Percentiles rank a stretch among this genome's conserved stretches.
These are phyloP conservation scores for Fusarium longipes DNA, from an alignment of 2,329 filamentous ascomycete genomes.

Conservation along the genomic window DNA sequence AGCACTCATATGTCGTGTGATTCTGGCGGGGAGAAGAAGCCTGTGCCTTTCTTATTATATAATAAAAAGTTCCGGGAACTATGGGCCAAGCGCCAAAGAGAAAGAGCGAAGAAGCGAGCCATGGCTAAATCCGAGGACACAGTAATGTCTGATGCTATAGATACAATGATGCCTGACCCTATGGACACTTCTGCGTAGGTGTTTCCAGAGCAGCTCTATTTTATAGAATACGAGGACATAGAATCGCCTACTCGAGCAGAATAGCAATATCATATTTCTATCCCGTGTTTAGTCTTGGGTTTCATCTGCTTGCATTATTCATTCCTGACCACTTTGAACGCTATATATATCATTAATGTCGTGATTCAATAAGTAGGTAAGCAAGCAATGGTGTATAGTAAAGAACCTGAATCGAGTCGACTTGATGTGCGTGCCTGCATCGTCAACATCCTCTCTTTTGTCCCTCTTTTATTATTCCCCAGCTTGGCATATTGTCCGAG, in stretches of 20 bases:
- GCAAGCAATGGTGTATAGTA: conserved; percentile 24
- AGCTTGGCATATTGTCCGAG: conserved; percentile 12
- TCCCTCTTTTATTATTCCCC: background rate
- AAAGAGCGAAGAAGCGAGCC: background rate
- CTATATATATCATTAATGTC: conserved; percentile 29
- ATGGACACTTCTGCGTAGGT: background rate
- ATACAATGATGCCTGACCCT: background rate
- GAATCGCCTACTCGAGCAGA: background rate
- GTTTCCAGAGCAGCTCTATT: background rate
- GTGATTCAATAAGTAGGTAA: conserved; percentile 21
- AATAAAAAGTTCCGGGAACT: background rate
- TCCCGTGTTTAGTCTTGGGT: background rate
- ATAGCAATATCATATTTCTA: background rate
- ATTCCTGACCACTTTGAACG: background rate
- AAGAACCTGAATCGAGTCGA: conserved; percentile 1
- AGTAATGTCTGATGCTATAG: background rate
- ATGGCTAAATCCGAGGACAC: background rate
- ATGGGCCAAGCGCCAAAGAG: background rate
- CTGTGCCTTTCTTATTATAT: background rate
- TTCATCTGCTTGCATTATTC: background rate
- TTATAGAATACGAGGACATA: background rate
- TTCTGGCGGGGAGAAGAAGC: background rate
- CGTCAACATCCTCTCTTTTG: background rate
- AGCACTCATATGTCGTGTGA: background rate
- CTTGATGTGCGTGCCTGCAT: conserved; percentile 23